These are phyloP conservation scores for Aquilaria yunnanensis DNA, from an alignment of 345 rosid genomes.

Conservation along the genomic window DNA sequence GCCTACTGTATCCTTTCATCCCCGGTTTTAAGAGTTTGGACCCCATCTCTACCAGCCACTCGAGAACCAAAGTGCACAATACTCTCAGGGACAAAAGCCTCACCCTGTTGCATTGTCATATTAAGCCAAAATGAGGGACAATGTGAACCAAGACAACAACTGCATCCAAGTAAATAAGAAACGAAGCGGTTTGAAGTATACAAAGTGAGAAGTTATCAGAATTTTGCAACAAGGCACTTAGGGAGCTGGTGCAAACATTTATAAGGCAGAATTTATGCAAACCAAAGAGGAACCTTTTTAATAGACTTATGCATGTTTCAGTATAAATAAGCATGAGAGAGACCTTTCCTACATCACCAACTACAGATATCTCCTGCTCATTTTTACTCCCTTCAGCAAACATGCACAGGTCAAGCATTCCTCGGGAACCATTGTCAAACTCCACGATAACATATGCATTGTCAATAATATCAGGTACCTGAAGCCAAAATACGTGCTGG, in stretches of 20 bases:
- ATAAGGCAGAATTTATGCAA: background rate
- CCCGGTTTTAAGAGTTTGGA: conserved; percentile 52
- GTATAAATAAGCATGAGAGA: background rate
- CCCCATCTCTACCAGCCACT: conserved; percentile 61
- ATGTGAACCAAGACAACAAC: background rate
- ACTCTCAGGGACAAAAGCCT: conserved; percentile 89
- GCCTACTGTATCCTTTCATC: conserved; percentile 66
- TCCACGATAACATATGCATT: conserved; percentile 84
- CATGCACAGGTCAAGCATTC: conserved; percentile 97
- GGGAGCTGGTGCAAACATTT: too few species aligned
- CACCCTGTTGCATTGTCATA: conserved; percentile 49
- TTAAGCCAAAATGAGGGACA: conserved; percentile 7
- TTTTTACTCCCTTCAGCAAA: conserved; percentile 97
- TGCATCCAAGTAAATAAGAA: background rate
- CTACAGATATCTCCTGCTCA: conserved; percentile 88
- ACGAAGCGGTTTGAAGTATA: too few species aligned
- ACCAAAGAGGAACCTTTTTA: too few species aligned
- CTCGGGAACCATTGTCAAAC: conserved; percentile 84
- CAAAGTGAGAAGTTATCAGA: too few species aligned
- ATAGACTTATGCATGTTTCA: background rate
- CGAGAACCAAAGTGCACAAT: conserved; percentile 63
- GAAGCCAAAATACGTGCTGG: conserved; percentile 8
- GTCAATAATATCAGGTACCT: conserved; percentile 93
- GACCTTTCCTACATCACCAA: conserved; percentile 78
- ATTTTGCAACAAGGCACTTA: too few species aligned